Conservation (phyloP, 352 stramenopile genomes). For the Phytophthora crassamura region DNA sequence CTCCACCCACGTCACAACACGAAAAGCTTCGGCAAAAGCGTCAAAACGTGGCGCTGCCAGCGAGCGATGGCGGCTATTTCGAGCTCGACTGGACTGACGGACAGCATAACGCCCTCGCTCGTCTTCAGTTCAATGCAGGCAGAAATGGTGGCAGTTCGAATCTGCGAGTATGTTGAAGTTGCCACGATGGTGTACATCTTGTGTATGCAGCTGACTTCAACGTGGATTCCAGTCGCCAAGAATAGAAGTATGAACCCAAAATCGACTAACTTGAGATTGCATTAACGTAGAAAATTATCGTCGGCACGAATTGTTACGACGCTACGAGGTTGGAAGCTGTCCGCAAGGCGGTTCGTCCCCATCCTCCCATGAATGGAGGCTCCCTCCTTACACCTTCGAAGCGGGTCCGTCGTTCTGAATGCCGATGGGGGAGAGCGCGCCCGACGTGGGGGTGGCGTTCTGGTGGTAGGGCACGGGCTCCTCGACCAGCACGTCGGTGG, state of each 20-base stretch:
- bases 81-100: no score
- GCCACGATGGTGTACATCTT: not conserved
- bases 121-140: no score
- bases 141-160: no score
- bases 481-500: conserved; percentile 32
- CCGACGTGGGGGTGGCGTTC: conserved; percentile 37
- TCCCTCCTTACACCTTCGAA: conserved; percentile 34
- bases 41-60: no score
- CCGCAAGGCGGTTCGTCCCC: conserved; percentile 2
- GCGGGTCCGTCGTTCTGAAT: conserved; percentile 22
- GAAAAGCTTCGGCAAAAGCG: no score
- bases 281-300: not conserved
- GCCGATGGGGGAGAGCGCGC: conserved; percentile 37
- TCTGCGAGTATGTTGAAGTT: conserved; percentile 4
- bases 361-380: not conserved
- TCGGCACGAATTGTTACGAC: not conserved
- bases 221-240: not conserved
- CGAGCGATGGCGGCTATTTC: no score
- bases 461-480: conserved; percentile 44
- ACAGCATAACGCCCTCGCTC: no score
- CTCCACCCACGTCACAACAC: no score
- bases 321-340: not conserved
- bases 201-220: not conserved
- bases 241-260: not conserved
- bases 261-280: not conserved